Evolutionary conservation across 305 asterid genomes (phyloP).

Genomic region (Ruellia speciosa): DNA sequence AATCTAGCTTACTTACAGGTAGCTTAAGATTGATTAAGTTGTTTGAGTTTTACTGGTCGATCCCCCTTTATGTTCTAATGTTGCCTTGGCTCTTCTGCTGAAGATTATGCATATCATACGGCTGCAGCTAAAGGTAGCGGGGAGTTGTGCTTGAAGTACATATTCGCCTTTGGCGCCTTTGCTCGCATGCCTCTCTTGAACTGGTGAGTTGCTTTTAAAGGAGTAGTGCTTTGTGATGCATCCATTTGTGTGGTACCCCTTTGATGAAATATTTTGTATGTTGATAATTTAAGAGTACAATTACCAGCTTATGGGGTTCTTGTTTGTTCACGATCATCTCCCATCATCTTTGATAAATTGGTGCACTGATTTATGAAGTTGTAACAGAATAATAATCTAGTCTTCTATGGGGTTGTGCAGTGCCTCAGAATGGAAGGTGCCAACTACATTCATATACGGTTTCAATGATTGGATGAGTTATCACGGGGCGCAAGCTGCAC

Average conservation of each 20-base stretch:
- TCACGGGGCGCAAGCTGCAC: slow-evolving; percentile 66
- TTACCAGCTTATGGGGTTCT: too few relatives aligned
- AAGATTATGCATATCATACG: slow-evolving; percentile 73
- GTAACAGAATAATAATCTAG: background rate
- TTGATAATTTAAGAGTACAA: background rate
- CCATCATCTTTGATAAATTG: background rate
- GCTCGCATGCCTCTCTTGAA: slow-evolving; percentile 62
- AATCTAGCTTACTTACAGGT: slow-evolving; percentile 53
- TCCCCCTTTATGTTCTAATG: slow-evolving; percentile 19
- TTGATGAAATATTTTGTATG: background rate
- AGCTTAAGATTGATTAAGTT: slow-evolving; percentile 11
- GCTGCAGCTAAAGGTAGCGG: slow-evolving; percentile 79
- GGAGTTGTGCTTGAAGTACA: slow-evolving; percentile 66
- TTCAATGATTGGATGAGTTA: slow-evolving; percentile 69
- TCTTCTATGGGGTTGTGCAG: slow-evolving; percentile 28
- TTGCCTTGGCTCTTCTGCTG: slow-evolving; percentile 16
- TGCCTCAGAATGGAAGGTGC: slow-evolving; percentile 74
- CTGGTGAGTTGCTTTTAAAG: slow-evolving; percentile 33
- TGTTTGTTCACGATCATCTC: too few relatives aligned
- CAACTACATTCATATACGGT: slow-evolving; percentile 70
- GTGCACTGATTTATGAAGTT: background rate
- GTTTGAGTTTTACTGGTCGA: slow-evolving; percentile 6
- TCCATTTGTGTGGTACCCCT: too few relatives aligned
- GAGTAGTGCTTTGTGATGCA: background rate
- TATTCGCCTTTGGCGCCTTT: slow-evolving; percentile 76